These are phyloP conservation scores for Rhodotorula sp. DNA, from an alignment of 1,284 basidiomycete species.

Conservation along the genomic window DNA sequence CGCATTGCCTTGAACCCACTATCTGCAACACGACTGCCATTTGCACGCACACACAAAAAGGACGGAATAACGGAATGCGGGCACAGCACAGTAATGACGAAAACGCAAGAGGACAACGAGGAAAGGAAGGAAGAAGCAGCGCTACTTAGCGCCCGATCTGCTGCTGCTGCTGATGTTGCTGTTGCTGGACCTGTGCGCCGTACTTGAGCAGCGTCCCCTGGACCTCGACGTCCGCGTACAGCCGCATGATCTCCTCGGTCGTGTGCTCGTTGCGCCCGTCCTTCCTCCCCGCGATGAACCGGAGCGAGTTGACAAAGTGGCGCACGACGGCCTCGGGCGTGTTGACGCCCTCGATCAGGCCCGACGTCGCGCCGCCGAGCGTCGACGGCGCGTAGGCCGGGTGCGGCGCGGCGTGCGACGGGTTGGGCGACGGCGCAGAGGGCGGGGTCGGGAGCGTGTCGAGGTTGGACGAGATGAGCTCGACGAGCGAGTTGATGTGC, in stretches of 20 bases:
- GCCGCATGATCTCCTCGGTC: slow-evolving; percentile 15
- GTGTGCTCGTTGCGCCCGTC: slow-evolving; percentile 23
- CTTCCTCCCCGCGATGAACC: slow-evolving; percentile 78
- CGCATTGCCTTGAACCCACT: no score
- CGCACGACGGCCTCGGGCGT: slow-evolving; percentile 86
- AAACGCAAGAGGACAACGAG: no score
- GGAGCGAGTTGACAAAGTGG: slow-evolving; percentile 87
- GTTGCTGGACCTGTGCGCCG: neutral
- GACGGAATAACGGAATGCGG: no score
- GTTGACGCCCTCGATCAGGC: slow-evolving; percentile 83
- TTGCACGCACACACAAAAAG: no score
- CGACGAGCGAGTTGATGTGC: slow-evolving; percentile 89
- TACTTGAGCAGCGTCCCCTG: slow-evolving; percentile 35
- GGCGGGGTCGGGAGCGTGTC: slow-evolving; percentile 61
- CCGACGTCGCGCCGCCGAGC: slow-evolving; percentile 60
- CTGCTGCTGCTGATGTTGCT: neutral
- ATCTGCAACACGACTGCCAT: no score
- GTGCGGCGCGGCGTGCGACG: slow-evolving; percentile 7
- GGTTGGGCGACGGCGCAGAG: slow-evolving; percentile 51
- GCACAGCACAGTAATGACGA: no score
- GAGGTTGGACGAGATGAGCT: slow-evolving; percentile 85
- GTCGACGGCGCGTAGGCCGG: slow-evolving; percentile 49
- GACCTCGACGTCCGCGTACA: slow-evolving; percentile 37
- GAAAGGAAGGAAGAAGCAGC: no score
- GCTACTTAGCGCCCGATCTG: neutral